These are phyloP conservation scores for Aspergillus sparsus DNA, from an alignment of 495 filamentous ascomycete species.

Conservation along the genomic window DNA sequence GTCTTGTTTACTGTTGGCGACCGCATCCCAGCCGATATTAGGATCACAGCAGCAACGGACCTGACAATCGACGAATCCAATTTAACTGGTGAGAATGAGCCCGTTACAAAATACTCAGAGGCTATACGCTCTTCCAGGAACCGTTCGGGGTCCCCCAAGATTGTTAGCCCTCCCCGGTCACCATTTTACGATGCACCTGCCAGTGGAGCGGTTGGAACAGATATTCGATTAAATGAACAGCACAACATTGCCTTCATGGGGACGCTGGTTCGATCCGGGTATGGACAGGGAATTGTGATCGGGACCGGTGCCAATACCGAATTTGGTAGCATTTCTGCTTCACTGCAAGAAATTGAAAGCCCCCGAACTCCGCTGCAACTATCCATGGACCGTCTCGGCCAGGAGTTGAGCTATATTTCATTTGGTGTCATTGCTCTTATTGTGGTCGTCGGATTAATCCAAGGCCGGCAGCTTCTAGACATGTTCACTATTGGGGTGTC, in stretches of 20 bases:
- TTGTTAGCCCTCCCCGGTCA: conserved; percentile 48
- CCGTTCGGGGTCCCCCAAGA: conserved; percentile 28
- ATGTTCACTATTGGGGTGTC: conserved; percentile 99
- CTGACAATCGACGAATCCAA: conserved; percentile 96
- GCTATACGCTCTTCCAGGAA: conserved; percentile 45
- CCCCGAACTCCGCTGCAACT: conserved; percentile 90
- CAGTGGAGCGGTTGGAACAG: conserved; percentile 62
- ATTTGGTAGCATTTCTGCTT: conserved; percentile 94
- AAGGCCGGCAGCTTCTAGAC: conserved; percentile 85
- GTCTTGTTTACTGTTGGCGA: conserved; percentile 94
- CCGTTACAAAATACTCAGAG: conserved; percentile 74
- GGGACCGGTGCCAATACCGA: conserved; percentile 90
- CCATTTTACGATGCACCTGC: conserved; percentile 63
- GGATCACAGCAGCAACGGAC: conserved; percentile 85
- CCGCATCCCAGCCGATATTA: conserved; percentile 93
- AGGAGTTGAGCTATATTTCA: conserved; percentile 92
- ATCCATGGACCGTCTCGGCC: conserved; percentile 94
- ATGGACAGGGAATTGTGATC: conserved; percentile 94
- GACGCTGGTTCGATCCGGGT: conserved; percentile 91
- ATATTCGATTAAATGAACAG: conserved; percentile 65
- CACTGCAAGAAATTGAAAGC: conserved; percentile 89
- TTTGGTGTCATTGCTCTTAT: conserved; percentile 94
- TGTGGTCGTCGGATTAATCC: conserved; percentile 80
- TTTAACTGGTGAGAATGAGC: conserved; percentile 94
- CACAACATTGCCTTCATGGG: conserved; percentile 97